Evolutionary conservation across 2,329 filamentous ascomycete species (phyloP).

Genomic region (Calycina marina): DNA sequence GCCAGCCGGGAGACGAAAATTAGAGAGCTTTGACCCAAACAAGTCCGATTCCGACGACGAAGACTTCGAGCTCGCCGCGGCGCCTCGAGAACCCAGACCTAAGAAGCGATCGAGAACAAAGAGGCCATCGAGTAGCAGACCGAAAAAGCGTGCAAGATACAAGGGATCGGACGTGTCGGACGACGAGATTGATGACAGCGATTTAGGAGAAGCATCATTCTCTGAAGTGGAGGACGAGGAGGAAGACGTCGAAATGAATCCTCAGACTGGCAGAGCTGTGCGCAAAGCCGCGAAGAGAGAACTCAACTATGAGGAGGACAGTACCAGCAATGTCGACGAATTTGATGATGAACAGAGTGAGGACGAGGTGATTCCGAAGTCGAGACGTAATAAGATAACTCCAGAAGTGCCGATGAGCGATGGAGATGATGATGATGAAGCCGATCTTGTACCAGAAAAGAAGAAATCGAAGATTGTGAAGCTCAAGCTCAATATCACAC

Average conservation of each 20-base stretch:
- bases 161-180: slow-evolving; percentile 48
- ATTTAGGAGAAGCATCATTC: slow-evolving; percentile 33
- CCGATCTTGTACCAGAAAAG: slow-evolving; percentile 6
- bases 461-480: slow-evolving; percentile 14
- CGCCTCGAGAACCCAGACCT: slow-evolving; percentile 33
- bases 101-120: slow-evolving; percentile 25
- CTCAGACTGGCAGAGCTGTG: slow-evolving; percentile 32
- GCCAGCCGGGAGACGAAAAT: slow-evolving; percentile 31
- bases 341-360: slow-evolving; percentile 20
- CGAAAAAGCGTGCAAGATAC: slow-evolving; percentile 31
- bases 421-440: slow-evolving; percentile 17
- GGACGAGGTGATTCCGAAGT: slow-evolving; percentile 9
- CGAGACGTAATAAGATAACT: slow-evolving; percentile 15
- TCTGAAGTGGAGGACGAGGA: slow-evolving; percentile 27
- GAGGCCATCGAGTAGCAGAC: slow-evolving; percentile 17
- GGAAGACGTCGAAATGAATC: slow-evolving; percentile 29
- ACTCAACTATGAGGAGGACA: slow-evolving; percentile 34
- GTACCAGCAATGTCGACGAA: slow-evolving; percentile 23
- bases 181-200: slow-evolving; percentile 37
- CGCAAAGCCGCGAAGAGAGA: slow-evolving; percentile 32
- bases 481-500: slow-evolving; percentile 15
- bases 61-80: slow-evolving; percentile 52
- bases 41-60: slow-evolving; percentile 52
- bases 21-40: slow-evolving; percentile 49
- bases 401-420: slow-evolving; percentile 13